These are phyloP conservation scores for Mycena vulgaris DNA, from an alignment of 768 basidiomycete genomes.

Conservation along the genomic window DNA sequence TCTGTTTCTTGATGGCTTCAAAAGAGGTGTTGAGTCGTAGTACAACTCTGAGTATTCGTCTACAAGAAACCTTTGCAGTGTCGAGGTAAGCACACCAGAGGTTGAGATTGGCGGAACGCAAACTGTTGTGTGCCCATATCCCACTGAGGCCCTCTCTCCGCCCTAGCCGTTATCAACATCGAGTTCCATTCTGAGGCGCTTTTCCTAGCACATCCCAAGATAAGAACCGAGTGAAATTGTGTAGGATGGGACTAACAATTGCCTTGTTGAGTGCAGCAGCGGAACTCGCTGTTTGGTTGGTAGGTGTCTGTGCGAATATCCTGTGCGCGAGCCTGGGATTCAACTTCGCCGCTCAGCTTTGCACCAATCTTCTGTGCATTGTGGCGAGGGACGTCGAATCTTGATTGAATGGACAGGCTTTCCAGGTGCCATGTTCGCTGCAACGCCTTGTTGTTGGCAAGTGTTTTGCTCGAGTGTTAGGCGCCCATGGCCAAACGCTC, in stretches of 20 bases:
- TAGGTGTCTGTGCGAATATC: conserved; percentile 68
- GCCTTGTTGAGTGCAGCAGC: conserved; percentile 68
- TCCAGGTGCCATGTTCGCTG: conserved; percentile 77
- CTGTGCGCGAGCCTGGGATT: conserved; percentile 66
- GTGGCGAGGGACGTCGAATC: conserved; percentile 80
- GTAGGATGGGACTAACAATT: conserved; percentile 66
- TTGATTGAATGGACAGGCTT: conserved; percentile 71
- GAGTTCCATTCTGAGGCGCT: conserved; percentile 92
- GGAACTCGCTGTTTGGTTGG: conserved; percentile 74
- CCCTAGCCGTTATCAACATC: conserved; percentile 81
- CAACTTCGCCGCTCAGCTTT: conserved; percentile 73
- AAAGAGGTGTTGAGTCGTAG: conserved; percentile 78
- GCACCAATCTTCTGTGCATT: conserved; percentile 81
- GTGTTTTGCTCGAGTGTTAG: no score
- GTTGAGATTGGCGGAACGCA: conserved; percentile 45
- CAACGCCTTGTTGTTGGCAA: no score
- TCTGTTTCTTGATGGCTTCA: conserved; percentile 65
- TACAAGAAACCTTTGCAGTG: conserved; percentile 74
- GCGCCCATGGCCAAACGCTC: no score
- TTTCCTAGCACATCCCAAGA: conserved; percentile 60
- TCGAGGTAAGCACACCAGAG: conserved; percentile 3
- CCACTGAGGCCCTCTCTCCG: conserved; percentile 90
- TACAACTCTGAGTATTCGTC: conserved; percentile 82
- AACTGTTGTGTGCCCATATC: conserved; percentile 90
- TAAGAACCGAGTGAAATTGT: conserved; percentile 13